Base-by-base conservation (phyloP, 371 early-diverging fungal genomes). In the Mucor plumbeus region DNA sequence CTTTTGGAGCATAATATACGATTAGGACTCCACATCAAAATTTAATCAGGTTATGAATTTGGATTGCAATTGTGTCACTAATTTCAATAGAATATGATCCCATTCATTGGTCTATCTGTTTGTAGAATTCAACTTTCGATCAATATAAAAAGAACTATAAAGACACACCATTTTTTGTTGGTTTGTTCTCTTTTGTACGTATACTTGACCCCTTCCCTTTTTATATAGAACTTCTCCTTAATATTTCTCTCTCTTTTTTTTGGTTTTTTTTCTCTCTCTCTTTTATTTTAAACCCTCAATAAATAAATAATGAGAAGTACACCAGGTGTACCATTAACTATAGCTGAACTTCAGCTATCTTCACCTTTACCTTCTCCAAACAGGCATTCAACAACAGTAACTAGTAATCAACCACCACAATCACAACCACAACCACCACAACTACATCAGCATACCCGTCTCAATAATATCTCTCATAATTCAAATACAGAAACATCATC, bases 341-440 rank as follows among this genome's bases (percentile, higher is more conserved):
- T 72, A 53, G 62, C 69, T 55, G 73, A 72, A 48, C 44, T 65
- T 26, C 73, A 72, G 59, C 40, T 72, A 31, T 69, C 69, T 38
- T 72, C 73, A 41, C 73, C 73, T 33, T 40, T 72, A 38, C 69
- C 73, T 47, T 72, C 73, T 31, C 73, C 73, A 8, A 68, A 40
- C 59, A 57, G 65, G 62, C 68, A 69, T 15, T 62, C 62, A 5
- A 9, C 38, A 5, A 11, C 38, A 38, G 38, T 26, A 26, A 26
- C 26, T 26, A 26, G 38, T 38, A 9, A 53, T 53, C 53, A 53
- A 53, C 21, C 26, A 53, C 26, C 53, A 50, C 53, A 19, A 36
- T 36, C 38, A 36, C 38, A 36, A 9, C 14, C 56, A 36, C 13
- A 13, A 35, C 8, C 56, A 56, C 7, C 57, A 14, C 57, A 56